Conservation (phyloP, 2,329 filamentous ascomycete genomes). For the Cyphellophora attinorum region DNA sequence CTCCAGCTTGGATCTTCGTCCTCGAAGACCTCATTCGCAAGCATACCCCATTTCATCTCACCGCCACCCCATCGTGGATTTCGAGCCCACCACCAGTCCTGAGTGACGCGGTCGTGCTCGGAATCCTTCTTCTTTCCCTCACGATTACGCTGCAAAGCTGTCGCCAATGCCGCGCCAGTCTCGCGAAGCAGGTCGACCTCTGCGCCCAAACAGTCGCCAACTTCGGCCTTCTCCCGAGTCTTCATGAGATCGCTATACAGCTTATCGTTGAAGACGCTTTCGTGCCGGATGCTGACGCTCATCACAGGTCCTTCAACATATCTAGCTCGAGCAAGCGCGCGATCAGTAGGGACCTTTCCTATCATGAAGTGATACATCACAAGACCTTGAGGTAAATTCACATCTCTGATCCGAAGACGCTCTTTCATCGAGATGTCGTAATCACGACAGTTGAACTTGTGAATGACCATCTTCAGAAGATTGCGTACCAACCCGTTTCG, state of each 20-base stretch:
- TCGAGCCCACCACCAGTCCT: slow-evolving; percentile 51
- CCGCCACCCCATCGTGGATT: slow-evolving; percentile 48
- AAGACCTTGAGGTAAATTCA: slow-evolving; percentile 39
- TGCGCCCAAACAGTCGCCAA: slow-evolving; percentile 21
- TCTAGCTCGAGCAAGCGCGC: slow-evolving; percentile 41
- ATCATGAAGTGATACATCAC: slow-evolving; percentile 47
- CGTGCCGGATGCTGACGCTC: slow-evolving; percentile 44
- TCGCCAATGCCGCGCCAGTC: slow-evolving; percentile 45
- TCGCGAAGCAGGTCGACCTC: slow-evolving; percentile 49
- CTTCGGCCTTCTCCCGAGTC: slow-evolving; percentile 1
- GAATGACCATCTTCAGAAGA: slow-evolving; percentile 49
- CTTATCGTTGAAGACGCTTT: slow-evolving; percentile 41
- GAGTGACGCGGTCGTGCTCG: slow-evolving; percentile 26
- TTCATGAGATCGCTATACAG: slow-evolving; percentile 5
- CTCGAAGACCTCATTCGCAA: slow-evolving; percentile 16
- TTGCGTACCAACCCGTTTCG: slow-evolving; percentile 46
- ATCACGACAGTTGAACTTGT: slow-evolving; percentile 48
- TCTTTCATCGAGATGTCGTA: slow-evolving; percentile 33
- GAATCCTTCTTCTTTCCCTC: slow-evolving; percentile 41
- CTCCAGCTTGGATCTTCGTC: slow-evolving; percentile 21
- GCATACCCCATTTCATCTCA: slow-evolving; percentile 24
- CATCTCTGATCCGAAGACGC: slow-evolving; percentile 33
- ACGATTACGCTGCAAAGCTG: slow-evolving; percentile 52
- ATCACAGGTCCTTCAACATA: slow-evolving; percentile 50
- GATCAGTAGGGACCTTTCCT: slow-evolving; percentile 44